A percentile compares a stretch with the other conserved stretches of the same genome.
Conservation (phyloP, 2,329 filamentous ascomycete species). For the Nemania abortiva region DNA sequence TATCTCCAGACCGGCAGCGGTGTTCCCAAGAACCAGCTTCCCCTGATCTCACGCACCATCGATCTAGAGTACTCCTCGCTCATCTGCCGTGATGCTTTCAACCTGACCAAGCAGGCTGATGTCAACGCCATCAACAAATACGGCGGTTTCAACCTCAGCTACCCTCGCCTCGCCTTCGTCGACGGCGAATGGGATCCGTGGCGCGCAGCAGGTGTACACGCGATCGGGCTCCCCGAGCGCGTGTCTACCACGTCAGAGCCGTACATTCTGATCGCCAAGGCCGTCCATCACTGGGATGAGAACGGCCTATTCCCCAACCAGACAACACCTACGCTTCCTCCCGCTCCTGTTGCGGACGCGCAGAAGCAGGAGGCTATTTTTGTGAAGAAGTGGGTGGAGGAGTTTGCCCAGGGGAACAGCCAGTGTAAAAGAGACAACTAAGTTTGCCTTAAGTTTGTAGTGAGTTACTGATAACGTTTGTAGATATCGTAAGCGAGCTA, state of each 20-base stretch:
- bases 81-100: conserved; percentile 76
- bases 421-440: conserved; percentile 27
- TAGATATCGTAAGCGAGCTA: conserved; percentile 36
- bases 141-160: conserved; percentile 78
- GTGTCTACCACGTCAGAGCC: conserved; percentile 74
- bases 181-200: conserved; percentile 86
- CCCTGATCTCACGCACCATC: conserved; percentile 78
- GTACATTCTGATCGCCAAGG: conserved; percentile 75
- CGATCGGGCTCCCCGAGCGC: conserved; percentile 68
- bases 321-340: conserved; percentile 69
- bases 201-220: conserved; percentile 79
- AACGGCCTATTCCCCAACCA: conserved; percentile 75
- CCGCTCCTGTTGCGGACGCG: conserved; percentile 66
- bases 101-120: conserved; percentile 73
- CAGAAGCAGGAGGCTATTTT: conserved; percentile 71
- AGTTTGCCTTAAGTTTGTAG: conserved; percentile 25
- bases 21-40: conserved; percentile 71
- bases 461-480: conserved; percentile 35
- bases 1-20: conserved; percentile 80
- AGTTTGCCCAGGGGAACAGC: conserved; percentile 58
- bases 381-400: conserved; percentile 75
- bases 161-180: conserved; percentile 80
- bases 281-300: conserved; percentile 86
- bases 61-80: conserved; percentile 71
- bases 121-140: conserved; percentile 78